Percentiles rank a stretch among this genome's conserved stretches.
Conservation (phyloP, 2,329 filamentous ascomycete species). For the Aspergillus sp. region DNA sequence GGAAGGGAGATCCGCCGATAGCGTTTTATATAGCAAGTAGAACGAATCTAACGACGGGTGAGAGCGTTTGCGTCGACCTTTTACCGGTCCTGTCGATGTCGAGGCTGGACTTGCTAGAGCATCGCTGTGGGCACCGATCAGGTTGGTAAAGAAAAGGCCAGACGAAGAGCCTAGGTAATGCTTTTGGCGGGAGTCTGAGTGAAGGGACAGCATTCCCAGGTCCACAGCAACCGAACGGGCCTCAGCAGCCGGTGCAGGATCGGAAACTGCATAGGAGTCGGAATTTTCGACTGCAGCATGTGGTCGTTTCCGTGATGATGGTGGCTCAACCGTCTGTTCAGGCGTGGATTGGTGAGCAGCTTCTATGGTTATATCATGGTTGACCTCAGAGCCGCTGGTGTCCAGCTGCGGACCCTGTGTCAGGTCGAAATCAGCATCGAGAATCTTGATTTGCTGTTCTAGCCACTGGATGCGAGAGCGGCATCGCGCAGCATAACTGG, state of each 20-base stretch:
- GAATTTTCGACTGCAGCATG: constrained; percentile 17
- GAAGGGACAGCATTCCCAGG: constrained; percentile 39
- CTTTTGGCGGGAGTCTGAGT: constrained; percentile 38
- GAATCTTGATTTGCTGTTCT: constrained; percentile 28
- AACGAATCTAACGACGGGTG: neutral
- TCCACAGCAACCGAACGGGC: constrained; percentile 35
- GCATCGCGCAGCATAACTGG: constrained; percentile 26
- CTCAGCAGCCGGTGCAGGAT: constrained; percentile 15
- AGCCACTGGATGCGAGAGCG: constrained; percentile 35
- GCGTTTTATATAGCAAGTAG: neutral
- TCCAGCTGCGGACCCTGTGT: constrained; percentile 28
- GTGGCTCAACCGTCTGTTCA: neutral
- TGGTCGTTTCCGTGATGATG: constrained; percentile 12
- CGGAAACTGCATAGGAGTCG: constrained; percentile 12
- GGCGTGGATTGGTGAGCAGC: neutral
- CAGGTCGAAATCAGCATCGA: constrained; percentile 32
- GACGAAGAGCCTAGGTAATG: constrained; percentile 42
- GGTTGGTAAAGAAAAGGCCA: constrained; percentile 35
- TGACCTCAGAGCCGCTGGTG: neutral
- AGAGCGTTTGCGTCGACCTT: neutral
- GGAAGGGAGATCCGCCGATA: constrained; percentile 22
- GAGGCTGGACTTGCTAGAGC: neutral
- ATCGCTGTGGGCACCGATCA: constrained; percentile 20
- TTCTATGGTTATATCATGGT: neutral
- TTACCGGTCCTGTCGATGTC: neutral